Evolutionary conservation across 768 basidiomycete species (phyloP).

Genomic region (Boletus pseudo-olivaceus): DNA sequence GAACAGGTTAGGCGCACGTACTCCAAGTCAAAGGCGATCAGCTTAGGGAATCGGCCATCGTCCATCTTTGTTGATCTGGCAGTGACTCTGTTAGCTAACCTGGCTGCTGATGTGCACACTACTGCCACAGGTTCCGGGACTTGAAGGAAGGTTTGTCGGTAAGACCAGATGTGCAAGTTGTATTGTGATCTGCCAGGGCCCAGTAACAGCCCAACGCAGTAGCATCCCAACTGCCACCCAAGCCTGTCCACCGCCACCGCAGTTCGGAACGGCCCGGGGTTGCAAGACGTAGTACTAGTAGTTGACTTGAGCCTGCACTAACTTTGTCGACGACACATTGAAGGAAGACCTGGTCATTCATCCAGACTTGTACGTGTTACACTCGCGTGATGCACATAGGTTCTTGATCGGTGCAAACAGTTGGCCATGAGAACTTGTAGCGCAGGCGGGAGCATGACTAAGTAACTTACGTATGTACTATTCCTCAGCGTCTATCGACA

Average conservation of each 20-base stretch:
- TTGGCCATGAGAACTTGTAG: neutral
- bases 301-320: too few relatives aligned
- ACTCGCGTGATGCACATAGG: neutral
- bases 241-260: neutral
- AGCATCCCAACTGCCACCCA: too few relatives aligned
- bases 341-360: neutral
- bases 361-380: neutral
- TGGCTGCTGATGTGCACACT: neutral
- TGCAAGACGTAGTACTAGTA: too few relatives aligned
- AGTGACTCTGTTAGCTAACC: neutral
- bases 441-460: neutral
- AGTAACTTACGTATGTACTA: neutral
- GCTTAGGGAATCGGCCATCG: conserved; percentile 45
- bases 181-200: too few relatives aligned
- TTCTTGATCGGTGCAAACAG: neutral
- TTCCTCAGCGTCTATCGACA: neutral
- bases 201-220: too few relatives aligned
- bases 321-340: neutral
- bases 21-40: conserved; percentile 83
- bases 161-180: neutral
- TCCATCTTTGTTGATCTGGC: conserved; percentile 13
- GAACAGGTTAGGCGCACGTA: conserved; percentile 33
- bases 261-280: neutral
- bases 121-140: too few relatives aligned
- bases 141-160: neutral